Evolutionary conservation across 345 rosid genomes (phyloP).

Genomic region (Balakata baccata): DNA sequence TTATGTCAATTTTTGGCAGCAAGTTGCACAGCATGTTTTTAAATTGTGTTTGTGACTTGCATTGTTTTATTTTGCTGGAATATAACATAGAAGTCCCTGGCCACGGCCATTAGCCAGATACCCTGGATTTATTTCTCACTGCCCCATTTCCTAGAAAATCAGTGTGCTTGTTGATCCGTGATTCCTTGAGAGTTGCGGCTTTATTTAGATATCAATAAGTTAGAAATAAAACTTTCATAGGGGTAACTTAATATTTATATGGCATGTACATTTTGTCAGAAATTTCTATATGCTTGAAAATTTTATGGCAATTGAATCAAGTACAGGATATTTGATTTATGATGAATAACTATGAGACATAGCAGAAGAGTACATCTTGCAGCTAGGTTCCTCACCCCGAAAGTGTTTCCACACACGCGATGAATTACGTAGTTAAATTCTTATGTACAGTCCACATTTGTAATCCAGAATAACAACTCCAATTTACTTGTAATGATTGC

Average conservation of each 20-base stretch:
- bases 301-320: background rate
- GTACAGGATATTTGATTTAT: background rate
- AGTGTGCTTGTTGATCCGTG: background rate
- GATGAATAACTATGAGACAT: background rate
- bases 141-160: background rate
- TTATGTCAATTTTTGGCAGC: slow-evolving; percentile 6
- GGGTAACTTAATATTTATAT: background rate
- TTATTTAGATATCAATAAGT: background rate
- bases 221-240: background rate
- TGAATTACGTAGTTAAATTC: background rate
- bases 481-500: background rate
- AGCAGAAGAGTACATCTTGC: background rate
- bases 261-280: background rate
- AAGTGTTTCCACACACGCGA: background rate
- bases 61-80: background rate
- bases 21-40: background rate
- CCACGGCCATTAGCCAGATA: background rate
- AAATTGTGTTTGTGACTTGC: no score
- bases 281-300: background rate
- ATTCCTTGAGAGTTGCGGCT: background rate
- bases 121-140: background rate
- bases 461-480: background rate
- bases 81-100: background rate
- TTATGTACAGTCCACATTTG: background rate
- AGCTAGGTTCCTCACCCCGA: background rate